These are phyloP conservation scores for Penicillium paradoxum DNA, from an alignment of 495 filamentous ascomycete species.

Conservation along the genomic window DNA sequence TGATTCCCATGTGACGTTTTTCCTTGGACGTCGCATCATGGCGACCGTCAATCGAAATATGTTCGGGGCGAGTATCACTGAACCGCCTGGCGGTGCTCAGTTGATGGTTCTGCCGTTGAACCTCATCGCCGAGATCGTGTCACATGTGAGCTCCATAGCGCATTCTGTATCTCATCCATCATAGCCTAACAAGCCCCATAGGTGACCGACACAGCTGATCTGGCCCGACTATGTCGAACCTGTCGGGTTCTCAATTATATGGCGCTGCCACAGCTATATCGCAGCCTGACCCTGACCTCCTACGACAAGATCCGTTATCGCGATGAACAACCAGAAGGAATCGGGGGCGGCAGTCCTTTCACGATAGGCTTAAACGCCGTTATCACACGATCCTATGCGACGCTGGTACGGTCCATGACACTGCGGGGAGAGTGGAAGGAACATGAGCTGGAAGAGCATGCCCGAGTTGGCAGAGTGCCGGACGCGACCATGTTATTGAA, in stretches of 20 bases:
- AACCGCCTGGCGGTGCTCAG: constrained; percentile 31
- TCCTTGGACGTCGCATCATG: constrained; percentile 40
- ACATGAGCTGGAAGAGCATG: constrained; percentile 51
- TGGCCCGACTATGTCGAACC: constrained; percentile 54
- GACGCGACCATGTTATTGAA: constrained; percentile 63
- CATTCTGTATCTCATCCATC: not conserved
- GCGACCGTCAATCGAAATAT: constrained; percentile 45
- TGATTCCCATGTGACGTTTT: constrained; percentile 13
- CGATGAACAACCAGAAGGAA: constrained; percentile 54
- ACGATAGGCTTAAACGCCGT: constrained; percentile 58
- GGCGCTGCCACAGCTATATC: constrained; percentile 57
- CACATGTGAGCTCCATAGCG: constrained; percentile 34
- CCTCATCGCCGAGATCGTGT: constrained; percentile 52
- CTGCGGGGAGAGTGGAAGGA: constrained; percentile 57
- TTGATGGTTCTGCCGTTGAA: constrained; percentile 53
- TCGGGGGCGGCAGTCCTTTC: constrained; percentile 58
- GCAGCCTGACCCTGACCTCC: constrained; percentile 50
- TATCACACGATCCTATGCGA: constrained; percentile 49
- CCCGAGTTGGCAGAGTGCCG: constrained; percentile 53
- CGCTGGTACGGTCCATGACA: constrained; percentile 48
- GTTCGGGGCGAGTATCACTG: constrained; percentile 40
- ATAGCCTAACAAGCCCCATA: constrained; percentile 15
- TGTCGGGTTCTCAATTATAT: constrained; percentile 63
- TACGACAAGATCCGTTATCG: constrained; percentile 58
- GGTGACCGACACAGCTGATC: constrained; percentile 53